Evolutionary conservation across 2,329 filamentous ascomycete species (phyloP).

Genomic region (Cladosporium sp.): DNA sequence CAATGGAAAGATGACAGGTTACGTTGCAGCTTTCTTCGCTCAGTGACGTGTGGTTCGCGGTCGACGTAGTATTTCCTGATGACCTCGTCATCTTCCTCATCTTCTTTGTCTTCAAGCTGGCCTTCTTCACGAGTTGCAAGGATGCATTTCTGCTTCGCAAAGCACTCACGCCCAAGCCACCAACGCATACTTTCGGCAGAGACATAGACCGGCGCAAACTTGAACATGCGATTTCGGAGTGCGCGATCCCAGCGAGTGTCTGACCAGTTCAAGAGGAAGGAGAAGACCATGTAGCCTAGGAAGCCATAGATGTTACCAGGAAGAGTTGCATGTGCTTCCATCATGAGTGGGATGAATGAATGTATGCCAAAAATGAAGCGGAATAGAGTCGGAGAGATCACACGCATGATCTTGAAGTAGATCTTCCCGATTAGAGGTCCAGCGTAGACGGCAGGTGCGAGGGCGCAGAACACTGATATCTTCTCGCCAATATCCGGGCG

Average conservation of each 20-base stretch:
- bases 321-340: constrained; percentile 72
- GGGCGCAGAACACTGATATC: constrained; percentile 84
- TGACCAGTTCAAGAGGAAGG: constrained; percentile 85
- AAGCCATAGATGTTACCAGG: constrained; percentile 71
- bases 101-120: constrained; percentile 57
- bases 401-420: constrained; percentile 88
- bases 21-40: constrained; percentile 31
- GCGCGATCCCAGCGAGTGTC: constrained; percentile 82
- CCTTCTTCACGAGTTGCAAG: constrained; percentile 74
- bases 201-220: constrained; percentile 89
- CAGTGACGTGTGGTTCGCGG: constrained; percentile 30
- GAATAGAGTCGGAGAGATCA: constrained; percentile 75
- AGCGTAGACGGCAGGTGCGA: constrained; percentile 88
- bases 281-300: constrained; percentile 85
- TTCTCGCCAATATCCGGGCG: constrained; percentile 79
- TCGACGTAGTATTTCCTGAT: constrained; percentile 39
- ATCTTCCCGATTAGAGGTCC: constrained; percentile 81
- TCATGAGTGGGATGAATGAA: constrained; percentile 91
- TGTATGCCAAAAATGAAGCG: constrained; percentile 86
- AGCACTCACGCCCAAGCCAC: constrained; percentile 90
- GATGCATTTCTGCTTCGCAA: constrained; percentile 82
- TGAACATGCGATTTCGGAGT: constrained; percentile 79
- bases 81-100: constrained; percentile 44
- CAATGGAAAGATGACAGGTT: constrained; percentile 35
- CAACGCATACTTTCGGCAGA: constrained; percentile 88